Base-by-base conservation (phyloP, 2,329 filamentous ascomycete species). In the Penicillium sp. region DNA sequence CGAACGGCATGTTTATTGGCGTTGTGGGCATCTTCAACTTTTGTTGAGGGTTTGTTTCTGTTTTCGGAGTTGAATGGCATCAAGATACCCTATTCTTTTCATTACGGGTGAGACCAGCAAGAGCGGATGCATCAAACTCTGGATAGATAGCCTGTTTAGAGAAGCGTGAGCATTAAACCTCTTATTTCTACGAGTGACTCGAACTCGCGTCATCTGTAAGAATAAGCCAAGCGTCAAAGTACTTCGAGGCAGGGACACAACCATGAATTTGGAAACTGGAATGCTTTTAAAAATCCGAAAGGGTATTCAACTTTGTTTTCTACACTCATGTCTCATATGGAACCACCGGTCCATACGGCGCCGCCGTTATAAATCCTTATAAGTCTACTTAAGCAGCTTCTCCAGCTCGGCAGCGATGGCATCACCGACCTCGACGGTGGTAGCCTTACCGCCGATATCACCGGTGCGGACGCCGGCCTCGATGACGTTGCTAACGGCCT, bases 381-480 rank as follows among this genome's bases (percentile, higher is more conserved):
- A 20, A 46, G 44, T 61, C 57, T 69, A 71, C 72, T 81, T 79
- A 63, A 94, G 78, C 45, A 91, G 74, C 71, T 83, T 84, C 70
- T 82, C 79, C 52, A 96, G 76, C 78, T 95, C 86, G 43, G 81
- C 81, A 2, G 86, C 85, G 57, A 96, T 80, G 13, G 89, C 89
- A 73, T 96, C 89, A 53, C 91, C 90, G n/a, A 90, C 87, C 66
- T 94, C 84, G 40, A 73, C 77, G 5, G 92, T 97, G 57, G 79
- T 83, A 10, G 85, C 79, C 48, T 74, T 82, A 51, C 94, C 92
- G 43, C 90, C 90, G 61, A 97, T 88, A 70, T 97, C 92, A 69
- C 83, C 87, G 14, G 92, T 96, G 57, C 85, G 80, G 43, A 92
- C 74, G 31, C 90, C 90, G 48, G 78, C 81, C 70, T 96, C 91